Evolutionary conservation across 208 protist species (phyloP).

Genomic region (Naegleria fowleri): DNA sequence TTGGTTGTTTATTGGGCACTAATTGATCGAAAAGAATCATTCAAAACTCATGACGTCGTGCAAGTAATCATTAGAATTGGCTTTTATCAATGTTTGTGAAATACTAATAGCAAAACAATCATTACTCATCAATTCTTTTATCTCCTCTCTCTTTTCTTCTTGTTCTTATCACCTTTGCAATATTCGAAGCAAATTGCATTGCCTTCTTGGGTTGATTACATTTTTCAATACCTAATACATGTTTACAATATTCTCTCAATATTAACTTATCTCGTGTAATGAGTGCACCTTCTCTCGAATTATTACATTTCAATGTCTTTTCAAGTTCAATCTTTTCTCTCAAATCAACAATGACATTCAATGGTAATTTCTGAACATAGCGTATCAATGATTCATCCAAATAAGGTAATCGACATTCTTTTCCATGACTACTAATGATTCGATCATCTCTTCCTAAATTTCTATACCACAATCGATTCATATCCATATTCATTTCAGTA

Average conservation of each 20-base stretch:
- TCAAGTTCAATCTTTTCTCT: conserved; percentile 34
- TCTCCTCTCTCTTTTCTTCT: neutral
- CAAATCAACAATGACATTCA: neutral
- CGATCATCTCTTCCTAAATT: conserved; percentile 92
- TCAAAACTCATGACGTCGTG: too few relatives aligned
- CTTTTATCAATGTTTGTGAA: too few relatives aligned
- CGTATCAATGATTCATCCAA: conserved; percentile 80
- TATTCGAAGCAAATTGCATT: conserved; percentile 91
- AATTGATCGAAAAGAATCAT: too few relatives aligned
- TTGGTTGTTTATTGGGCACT: too few relatives aligned
- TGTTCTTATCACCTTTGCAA: conserved; percentile 61
- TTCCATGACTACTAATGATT: conserved; percentile 74
- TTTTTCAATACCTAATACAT: neutral
- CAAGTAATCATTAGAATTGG: too few relatives aligned
- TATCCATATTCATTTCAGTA: conserved; percentile 74
- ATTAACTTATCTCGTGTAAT: conserved; percentile 56
- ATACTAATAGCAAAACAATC: too few relatives aligned
- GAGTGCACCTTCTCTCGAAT: conserved; percentile 63
- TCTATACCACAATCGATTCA: conserved; percentile 76
- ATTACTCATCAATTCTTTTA: neutral
- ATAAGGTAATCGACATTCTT: conserved; percentile 81
- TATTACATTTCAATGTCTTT: conserved; percentile 77
- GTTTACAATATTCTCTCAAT: conserved; percentile 64
- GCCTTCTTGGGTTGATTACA: conserved; percentile 43
- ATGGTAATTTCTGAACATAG: conserved; percentile 59